Evolutionary conservation across 768 basidiomycete genomes (phyloP), one percentile per base, ranked within the genome.

Genomic region (Phaffia tasmanica): DNA sequence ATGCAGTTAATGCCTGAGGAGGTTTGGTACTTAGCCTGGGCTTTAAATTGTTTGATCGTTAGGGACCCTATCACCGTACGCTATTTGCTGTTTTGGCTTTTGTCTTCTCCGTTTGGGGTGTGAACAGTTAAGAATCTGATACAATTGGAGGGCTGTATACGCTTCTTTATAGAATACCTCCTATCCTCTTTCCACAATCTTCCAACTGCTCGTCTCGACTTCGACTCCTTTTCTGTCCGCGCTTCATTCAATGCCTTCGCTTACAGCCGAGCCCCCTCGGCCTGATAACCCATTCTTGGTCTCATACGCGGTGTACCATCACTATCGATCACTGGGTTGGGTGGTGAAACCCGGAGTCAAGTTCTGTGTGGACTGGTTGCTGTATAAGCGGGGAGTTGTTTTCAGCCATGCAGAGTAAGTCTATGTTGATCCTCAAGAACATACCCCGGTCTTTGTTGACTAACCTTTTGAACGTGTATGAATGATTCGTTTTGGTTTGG

Each of bases 241-340:
- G 51, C 73, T 9, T 70, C 53, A 25, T 68, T n/a, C 71, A 71
- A 49, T 3, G 55, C 63, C 69, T 69, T 62, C 67, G 71, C 62
- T 82, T 84, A 70, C 67, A 30, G 25, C 62, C 27, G 58, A 60
- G 35, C 23, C 32, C 25, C 64, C 53, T 35, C 72, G 71, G 67
- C 84, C 88, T 60, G 94, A 98, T 77, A 94, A 93, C 74, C 92
- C 92, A 0, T 93, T 97, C 78, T 78, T 99, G 29, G 80, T 98
- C 50, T 82, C 88, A 72, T 99, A 97, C 72, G 84, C 86, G 58
- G 84, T 84, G 3, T 95, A 93, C 73, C 94, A 98, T 75, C 92
- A 98, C 76, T 98, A 88, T 74, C 84, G 94, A 19, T 91, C 92
- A 4, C 81, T 98, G 9, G 95, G 95, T 29, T 99, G 94, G 95